Base-by-base conservation (phyloP, 768 basidiomycete species). In the Boletus bicolor region DNA sequence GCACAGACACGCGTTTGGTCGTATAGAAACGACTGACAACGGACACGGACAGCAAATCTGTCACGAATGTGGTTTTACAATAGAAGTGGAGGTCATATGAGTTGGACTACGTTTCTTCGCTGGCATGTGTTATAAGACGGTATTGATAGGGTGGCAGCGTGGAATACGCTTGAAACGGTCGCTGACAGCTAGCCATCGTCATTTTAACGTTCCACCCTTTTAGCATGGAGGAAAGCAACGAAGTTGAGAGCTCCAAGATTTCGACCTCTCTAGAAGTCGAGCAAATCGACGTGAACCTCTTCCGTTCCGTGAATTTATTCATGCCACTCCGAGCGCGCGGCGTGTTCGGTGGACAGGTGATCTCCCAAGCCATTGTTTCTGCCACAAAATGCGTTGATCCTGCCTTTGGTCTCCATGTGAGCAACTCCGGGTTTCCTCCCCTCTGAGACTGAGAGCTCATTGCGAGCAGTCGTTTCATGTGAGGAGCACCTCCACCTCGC, bases 291-390 rank as follows among this genome's bases (percentile, higher is more conserved):
- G 77, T 79, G 44, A 87, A 88, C 66, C 72, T 93, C 39, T 93
- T 86, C 65, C 85, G 90, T 17, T 92, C 89, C 2, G 89, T 85
- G 64, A 83, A 82, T 1, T 75, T 93, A 2, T 86, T 79, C 75
- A 45, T 82, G n/a, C 90, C 88, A 0, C 59, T 69, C 8, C 72
- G 76, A 17, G 79, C 81, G 15, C 77, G 91, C 46, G 90, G 91
- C 15, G 90, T 91, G 14, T 93, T 90, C 63, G 91, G 92, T 57
- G 91, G 91, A 75, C 90, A 93, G 71, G 91, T 93, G 54, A 91
- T 94, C 60, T 91, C 88, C 37, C 91, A 93, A 65, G 92, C 91
- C 5, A 73, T 93, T 30, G 86, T 91, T 12, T 81, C 89, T 3
- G 91, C 91, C 1, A 91, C 89, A 14, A 86, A 84, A 56, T 83